Base-by-base conservation (phyloP, 192 early-diverging fungal species). In the Entophlyctis helioformis region DNA sequence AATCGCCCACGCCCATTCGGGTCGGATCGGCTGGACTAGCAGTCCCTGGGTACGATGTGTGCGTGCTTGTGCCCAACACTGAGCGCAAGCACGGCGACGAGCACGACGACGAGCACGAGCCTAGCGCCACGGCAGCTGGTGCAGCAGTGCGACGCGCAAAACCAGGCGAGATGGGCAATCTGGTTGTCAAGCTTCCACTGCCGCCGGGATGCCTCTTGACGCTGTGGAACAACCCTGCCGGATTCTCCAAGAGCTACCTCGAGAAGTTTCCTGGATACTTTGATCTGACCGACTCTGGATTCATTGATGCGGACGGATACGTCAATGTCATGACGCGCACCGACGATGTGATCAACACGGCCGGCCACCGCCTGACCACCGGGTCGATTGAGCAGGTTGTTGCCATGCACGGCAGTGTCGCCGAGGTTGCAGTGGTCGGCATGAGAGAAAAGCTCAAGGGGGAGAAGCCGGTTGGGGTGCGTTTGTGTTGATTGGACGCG, bases 241-340 rank as follows among this genome's bases (percentile, higher is more conserved):
- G 83, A 20, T 93, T 83, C 57, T 51, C 66, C 19, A 64, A 79
- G 27, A 73, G 74, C 28, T 89, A 93, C 48, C 77, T 91, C 44
- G 51, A 54, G 4, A 65, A 72, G 35, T 93, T 85, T 49, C 82
- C 83, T 1, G 89, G 89, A 0, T 84, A 83, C 59, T 86, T 70
- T 44, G 82, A 86, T 54, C 84, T 83, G 0, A 86, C 87, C 7
- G 89, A 93, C 53, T 78, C 83, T 0, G 89, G 86, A 11, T 72
- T 77, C 50, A 65, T 86, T 31, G 87, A 87, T 62, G 66, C 67
- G 31, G 78, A 85, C 39, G 53, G 53, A 15, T 63, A 71, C 35
- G 38, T 70, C 16, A 31, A 29, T 20, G 52, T 72, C 19, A 62
- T 67, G 45, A 46, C 43, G 21, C 59, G 62, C 47, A 64, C 52